phyloP scores from a whole-genome alignment of 768 basidiomycete genomes.

The Trametes elegans region DNA sequence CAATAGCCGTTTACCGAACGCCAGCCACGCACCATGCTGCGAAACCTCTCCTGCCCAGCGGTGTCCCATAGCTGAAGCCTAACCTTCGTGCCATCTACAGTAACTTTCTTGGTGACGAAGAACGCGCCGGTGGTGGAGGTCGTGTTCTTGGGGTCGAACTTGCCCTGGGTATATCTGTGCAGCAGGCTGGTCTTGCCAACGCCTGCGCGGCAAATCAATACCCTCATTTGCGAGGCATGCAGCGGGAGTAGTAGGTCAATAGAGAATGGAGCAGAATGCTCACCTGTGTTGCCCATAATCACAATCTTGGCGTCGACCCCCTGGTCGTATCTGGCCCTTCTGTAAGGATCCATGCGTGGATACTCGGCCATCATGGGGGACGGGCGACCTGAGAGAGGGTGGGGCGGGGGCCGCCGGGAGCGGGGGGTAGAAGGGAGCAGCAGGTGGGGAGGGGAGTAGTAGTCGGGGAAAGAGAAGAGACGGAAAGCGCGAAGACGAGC shows the following conservation, averaged over 20 bases:
- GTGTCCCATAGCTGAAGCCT: slow-evolving; percentile 91
- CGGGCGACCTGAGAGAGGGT: slow-evolving; percentile 25
- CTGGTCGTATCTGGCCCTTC: slow-evolving; percentile 69
- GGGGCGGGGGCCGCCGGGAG: slow-evolving; percentile 41
- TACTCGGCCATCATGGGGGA: slow-evolving; percentile 55
- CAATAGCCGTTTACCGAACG: background rate
- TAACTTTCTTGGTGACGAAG: slow-evolving; percentile 91
- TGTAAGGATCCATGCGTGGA: slow-evolving; percentile 62
- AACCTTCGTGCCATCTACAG: slow-evolving; percentile 81
- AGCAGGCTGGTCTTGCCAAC: slow-evolving; percentile 93
- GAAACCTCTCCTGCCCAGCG: slow-evolving; percentile 90
- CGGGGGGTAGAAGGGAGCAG: slow-evolving; percentile 31
- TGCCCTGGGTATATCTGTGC: slow-evolving; percentile 87
- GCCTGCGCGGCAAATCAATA: slow-evolving; percentile 42
- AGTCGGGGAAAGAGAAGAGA: slow-evolving; percentile 31
- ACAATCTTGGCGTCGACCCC: slow-evolving; percentile 95
- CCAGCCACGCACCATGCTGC: slow-evolving; percentile 64
- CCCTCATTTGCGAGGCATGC: slow-evolving; percentile 33
- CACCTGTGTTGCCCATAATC: slow-evolving; percentile 82
- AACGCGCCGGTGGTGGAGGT: slow-evolving; percentile 91
- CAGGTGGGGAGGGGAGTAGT: slow-evolving; percentile 31
- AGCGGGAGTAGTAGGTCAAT: background rate
- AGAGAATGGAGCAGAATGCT: background rate
- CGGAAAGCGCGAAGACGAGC: slow-evolving; percentile 11
- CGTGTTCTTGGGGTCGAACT: slow-evolving; percentile 84